Evolutionary conservation across 495 filamentous ascomycete genomes (phyloP), one percentile per base, ranked within the genome.

Genomic region (Penicillium odoratum): DNA sequence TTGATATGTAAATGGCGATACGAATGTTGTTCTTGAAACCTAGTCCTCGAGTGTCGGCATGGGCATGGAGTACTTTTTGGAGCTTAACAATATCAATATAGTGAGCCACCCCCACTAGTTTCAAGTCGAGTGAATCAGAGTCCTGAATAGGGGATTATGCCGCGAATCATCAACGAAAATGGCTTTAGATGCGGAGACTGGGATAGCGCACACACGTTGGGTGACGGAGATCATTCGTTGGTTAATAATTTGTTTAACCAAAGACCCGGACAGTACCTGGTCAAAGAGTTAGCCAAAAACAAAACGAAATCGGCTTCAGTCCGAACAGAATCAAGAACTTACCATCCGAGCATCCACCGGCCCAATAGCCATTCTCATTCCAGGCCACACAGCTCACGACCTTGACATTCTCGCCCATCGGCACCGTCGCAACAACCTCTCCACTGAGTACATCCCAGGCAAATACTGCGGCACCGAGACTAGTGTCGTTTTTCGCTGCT

Each of bases 391-490:
- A 74, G 55, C 81, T 88, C 10, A 83, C 81, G 7, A 74, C 83
- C 66, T 80, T 86, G 26, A 72, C 84, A 59, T 77, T 80, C 73
- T 69, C 82, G 46, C 84, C 66, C 82, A 70, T 85, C 40, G 78
- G 68, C 45, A 92, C 63, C 52, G 76, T 82, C 26, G 84, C 79
- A 51, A 88, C 77, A 40, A 88, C 65, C 52, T 85, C 83, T 2
- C 92, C 93, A 40, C 78, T 88, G 49, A 97, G 63, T n/a, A 96
- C 68, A 81, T 97, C 93, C 91, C 93, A 98, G 11, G 86, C 90
- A 80, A 88, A 91, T 16, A 96, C 80, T 38, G 55, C 62, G 3
- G 77, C 76, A 62, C 85, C 81, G 8, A 86, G 87, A 55, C 85
- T 77, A 2, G 65, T 57, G 28, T 68, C 70, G 15, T 67, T 73